Base-by-base conservation (phyloP, 768 basidiomycete species). In the Boletus rex-veris region DNA sequence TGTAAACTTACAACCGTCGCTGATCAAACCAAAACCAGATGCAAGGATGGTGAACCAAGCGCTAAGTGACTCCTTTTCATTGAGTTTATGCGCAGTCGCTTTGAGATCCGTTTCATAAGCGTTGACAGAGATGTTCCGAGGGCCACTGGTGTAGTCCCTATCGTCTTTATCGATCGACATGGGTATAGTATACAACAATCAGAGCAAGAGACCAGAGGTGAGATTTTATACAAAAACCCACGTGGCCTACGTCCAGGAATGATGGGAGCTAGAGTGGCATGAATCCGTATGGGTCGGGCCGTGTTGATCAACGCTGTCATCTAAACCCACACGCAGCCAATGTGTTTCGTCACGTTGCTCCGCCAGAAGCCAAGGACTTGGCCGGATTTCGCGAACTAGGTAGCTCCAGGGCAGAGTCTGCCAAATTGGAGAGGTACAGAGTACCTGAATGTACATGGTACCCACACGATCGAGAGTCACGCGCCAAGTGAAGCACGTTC, bases 11-110 rank as follows among this genome's bases (percentile, higher is more conserved):
- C 82, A 81, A 44, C 83, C 82, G 70, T 84, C 83, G 46, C 77
- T 80, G 59, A 87, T 82, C 35, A 88, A 71, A 28, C 84, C 86
- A 62, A 83, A 85, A 4, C 81, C 86, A 18, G 82, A 75, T 26
- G 83, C 81, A 36, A 76, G 70, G 61, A 88, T 85, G 9, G 85
- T 84, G 65, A 86, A 82, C 65, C 80, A 80, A 14, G 75, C 74
- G 57, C 84, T 86, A 47, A 84, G 63, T 12, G 61, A 64, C 62
- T 83, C 78, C 60, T 72, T 82, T 24, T 63, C 59, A 8, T 54
- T 42, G 36, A 69, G 59, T 40, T 61, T 53, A 35, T 63, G 65
- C 36, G 58, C 60, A 40, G 62, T 57, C 38, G 48, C 59, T 54
- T 63, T 66, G 35, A 65, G 58, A 45, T 58, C 41, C 3, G 50